phyloP scores from a whole-genome alignment of 345 rosid species.

The Durio zibethinus region DNA sequence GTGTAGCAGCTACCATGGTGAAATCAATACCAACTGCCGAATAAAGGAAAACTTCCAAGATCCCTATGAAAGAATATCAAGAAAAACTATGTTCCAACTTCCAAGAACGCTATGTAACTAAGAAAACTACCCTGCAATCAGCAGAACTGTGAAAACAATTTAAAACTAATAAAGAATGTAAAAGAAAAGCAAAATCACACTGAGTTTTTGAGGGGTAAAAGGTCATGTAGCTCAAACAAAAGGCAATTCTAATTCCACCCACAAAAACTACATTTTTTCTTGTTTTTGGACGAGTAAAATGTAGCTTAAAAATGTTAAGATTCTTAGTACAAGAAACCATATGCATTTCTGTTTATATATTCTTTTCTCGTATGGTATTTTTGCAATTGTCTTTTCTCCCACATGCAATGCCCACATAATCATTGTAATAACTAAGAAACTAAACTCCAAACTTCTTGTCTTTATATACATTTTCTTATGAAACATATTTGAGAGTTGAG shows the following conservation, averaged over 20 bases:
- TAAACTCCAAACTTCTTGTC: neutral
- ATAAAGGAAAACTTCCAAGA: constrained; percentile 19
- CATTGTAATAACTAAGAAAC: neutral
- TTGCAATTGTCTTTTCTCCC: neutral
- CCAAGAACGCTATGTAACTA: neutral
- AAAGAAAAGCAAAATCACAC: neutral
- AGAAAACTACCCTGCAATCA: neutral
- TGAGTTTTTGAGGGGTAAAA: neutral
- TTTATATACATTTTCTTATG: neutral
- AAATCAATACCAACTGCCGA: constrained; percentile 35
- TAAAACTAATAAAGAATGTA: neutral
- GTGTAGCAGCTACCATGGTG: neutral
- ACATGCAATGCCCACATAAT: neutral
- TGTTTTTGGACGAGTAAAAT: neutral
- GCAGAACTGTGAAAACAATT: neutral
- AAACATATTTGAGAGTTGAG: neutral
- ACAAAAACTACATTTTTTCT: neutral
- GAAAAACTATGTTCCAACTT: neutral
- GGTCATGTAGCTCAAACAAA: neutral
- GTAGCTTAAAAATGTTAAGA: neutral
- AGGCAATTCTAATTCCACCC: neutral
- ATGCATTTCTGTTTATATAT: neutral
- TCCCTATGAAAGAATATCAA: neutral
- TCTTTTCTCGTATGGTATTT: neutral
- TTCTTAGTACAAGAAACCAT: neutral